Evolutionary conservation across 371 early-diverging fungal species (phyloP), one percentile per base, ranked within the genome.

Genomic region (Gilbertella persicaria): DNA sequence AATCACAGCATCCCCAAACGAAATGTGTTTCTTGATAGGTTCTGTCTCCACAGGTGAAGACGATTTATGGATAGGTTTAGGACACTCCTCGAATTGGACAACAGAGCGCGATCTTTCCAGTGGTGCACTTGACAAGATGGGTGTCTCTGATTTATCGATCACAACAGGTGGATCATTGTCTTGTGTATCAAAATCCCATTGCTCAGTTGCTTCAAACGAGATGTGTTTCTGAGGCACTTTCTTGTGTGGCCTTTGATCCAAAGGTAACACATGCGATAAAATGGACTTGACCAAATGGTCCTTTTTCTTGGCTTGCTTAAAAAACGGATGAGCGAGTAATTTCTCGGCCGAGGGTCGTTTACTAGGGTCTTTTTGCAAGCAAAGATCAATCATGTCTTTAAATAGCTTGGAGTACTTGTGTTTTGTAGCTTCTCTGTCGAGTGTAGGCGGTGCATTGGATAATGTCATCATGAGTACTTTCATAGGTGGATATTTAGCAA

Each of bases 381-480:
- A 93, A 23, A 53, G 21, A 62, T 92, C 93, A 46, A 93, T 90
- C 88, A 94, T 86, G 9, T 94, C 93, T 56, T 92, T 91, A 51
- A 93, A 87, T 4, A 66, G 28, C 48, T 85, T 92, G 2, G 87
- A 78, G 62, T 87, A 93, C 55, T 86, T 90, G 72, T 90, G 80
- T 48, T 75, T 78, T 0, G 88, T 81, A 3, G 71, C 61, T 20
- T 92, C 92, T 59, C 92, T 78, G 51, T 91, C 90, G 40, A 94
- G 63, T 2, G 91, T 92, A 2, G 95, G 95, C 8, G 95, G 92
- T 19, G 89, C 91, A 55, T 90, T 90, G 24, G 89, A 87, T 16
- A 94, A 75, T 7, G 93, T 95, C 75, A 94, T 73, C 91, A 92
- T 89, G 19, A 93, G 62, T 1, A 70, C 91, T 74, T 93, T 93